Conservation (phyloP, 1,284 basidiomycete genomes). For the Pseudozyma tsukubaensis region DNA sequence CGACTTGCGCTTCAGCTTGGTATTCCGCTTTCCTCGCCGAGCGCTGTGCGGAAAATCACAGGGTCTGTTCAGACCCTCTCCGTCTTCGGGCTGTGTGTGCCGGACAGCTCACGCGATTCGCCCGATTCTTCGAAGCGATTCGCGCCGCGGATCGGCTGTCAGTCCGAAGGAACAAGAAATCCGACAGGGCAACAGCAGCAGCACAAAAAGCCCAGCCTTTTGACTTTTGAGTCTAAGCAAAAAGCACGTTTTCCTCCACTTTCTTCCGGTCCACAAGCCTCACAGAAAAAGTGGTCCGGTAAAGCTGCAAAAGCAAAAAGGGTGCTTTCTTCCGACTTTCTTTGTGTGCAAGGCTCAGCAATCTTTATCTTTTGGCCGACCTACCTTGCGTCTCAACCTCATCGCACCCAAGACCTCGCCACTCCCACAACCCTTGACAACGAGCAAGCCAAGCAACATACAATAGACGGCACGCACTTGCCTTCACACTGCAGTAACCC, state of each 20-base stretch:
- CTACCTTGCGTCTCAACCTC: no score
- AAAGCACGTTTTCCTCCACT: no score
- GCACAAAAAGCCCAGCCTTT: no score
- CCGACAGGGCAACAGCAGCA: no score
- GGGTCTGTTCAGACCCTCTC: background rate
- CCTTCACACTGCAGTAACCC: background rate
- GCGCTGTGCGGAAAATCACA: background rate
- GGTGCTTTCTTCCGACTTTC: background rate
- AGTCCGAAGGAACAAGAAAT: background rate
- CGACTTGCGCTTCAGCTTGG: background rate
- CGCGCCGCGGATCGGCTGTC: constrained; percentile 3
- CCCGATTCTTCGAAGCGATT: constrained; percentile 4
- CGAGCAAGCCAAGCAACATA: background rate
- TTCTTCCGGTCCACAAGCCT: no score
- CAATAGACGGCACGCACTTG: background rate
- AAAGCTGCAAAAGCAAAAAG: no score
- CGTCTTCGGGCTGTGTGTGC: constrained; percentile 18
- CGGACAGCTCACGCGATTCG: background rate
- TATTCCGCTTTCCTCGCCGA: no score
- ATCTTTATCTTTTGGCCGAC: no score
- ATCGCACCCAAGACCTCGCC: background rate
- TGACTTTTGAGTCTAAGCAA: no score
- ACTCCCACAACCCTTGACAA: constrained; percentile 2
- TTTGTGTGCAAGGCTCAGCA: background rate
- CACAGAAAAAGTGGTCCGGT: no score